These are phyloP conservation scores for Ceratobasidium sp. DNA, from an alignment of 1,284 basidiomycete genomes.

Conservation along the genomic window DNA sequence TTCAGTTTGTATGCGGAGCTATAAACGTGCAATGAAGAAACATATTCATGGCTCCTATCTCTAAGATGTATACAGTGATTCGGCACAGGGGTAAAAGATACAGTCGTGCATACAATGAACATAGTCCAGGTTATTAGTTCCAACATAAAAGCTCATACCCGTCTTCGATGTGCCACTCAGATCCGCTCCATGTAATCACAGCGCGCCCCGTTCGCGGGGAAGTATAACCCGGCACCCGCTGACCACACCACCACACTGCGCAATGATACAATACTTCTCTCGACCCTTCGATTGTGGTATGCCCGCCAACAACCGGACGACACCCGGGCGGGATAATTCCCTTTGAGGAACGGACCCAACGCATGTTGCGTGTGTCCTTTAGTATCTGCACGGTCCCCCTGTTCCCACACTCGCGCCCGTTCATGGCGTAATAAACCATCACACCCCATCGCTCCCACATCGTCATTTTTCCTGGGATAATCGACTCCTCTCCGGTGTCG, in stretches of 20 bases:
- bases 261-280: constrained; percentile 30
- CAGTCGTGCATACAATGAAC: not conserved
- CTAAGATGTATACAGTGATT: not conserved
- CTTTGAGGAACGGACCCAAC: constrained; percentile 32
- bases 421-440: constrained; percentile 23
- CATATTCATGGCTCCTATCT: constrained; percentile 7
- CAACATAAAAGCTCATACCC: constrained; percentile 40
- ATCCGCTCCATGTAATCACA: constrained; percentile 38
- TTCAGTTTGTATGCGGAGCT: constrained; percentile 27
- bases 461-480: constrained; percentile 35
- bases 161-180: constrained; percentile 29
- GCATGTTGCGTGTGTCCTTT: constrained; percentile 27
- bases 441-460: constrained; percentile 13
- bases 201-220: constrained; percentile 23
- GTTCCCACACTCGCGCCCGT: constrained; percentile 7
- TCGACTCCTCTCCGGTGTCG: not conserved
- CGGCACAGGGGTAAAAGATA: not conserved
- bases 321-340: constrained; percentile 34
- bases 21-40: constrained; percentile 32
- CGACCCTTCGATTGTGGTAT: not conserved
- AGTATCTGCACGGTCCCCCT: constrained; percentile 23
- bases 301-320: constrained; percentile 34
- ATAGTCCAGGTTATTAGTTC: not conserved
- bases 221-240: constrained; percentile 38
- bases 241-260: constrained; percentile 41